Evolutionary conservation across 176 grass and related monocot genomes (phyloP).

Genomic region (Cenchrus americanus): DNA sequence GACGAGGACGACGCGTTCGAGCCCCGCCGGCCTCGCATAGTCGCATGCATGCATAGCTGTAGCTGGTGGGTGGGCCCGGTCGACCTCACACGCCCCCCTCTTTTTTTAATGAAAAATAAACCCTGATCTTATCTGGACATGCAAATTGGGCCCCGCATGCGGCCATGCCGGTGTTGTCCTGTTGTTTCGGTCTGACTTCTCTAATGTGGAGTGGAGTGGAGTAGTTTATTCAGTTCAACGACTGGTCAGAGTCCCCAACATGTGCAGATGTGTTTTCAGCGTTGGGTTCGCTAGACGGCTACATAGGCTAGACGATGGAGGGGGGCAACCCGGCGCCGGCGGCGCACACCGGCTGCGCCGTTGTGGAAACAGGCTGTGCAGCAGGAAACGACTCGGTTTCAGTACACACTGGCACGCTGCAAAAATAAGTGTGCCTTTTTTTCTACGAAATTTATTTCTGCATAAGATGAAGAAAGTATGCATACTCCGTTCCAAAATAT

Average conservation of each 20-base stretch:
- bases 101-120: too few species aligned
- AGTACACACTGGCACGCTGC: not conserved
- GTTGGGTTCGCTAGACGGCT: not conserved
- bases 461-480: not conserved
- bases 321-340: too few species aligned
- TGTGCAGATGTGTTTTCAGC: not conserved
- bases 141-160: not conserved
- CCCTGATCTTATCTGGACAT: not conserved
- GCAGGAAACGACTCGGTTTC: not conserved
- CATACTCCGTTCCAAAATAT: too few species aligned
- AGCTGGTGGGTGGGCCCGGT: not conserved
- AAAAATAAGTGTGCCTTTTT: not conserved
- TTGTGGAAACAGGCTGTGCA: not conserved
- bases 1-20: not conserved
- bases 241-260: not conserved
- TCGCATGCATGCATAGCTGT: too few species aligned
- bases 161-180: too few species aligned
- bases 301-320: too few species aligned
- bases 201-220: not conserved
- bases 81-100: not conserved
- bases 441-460: not conserved
- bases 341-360: too few species aligned
- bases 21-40: not conserved
- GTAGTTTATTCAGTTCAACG: not conserved
- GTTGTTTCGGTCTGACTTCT: conserved; percentile 11